Evolutionary conservation across 2,329 filamentous ascomycete genomes (phyloP), one percentile per base, ranked within the genome.

Genomic region (Calonectria hawksworthii): DNA sequence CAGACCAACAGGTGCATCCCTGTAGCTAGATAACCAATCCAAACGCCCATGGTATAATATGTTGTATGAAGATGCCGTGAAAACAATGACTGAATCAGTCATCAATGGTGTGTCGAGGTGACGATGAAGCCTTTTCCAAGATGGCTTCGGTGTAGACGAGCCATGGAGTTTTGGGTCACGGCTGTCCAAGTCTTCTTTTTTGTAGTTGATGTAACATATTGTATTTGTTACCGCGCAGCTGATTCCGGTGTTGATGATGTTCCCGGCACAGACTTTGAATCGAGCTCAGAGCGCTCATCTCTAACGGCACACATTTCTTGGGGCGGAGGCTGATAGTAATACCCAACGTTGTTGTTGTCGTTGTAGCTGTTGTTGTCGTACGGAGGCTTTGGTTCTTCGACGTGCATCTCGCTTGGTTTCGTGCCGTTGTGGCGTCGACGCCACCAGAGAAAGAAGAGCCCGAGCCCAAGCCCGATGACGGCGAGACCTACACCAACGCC

Each of bases 391-490:
- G 59, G 8, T 14, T 72, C 73, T 13, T 52, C 44, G 23, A 28
- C 26, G 13, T 50, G 28, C 54, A 64, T 36, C 38, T 69, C 65
- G 56, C 36, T 26, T 23, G 56, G n/a, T 4, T 28, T 34, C 36
- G 13, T 30, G 47, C 23, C n/a, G 26, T 21, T 63, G 34, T 32
- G 64, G n/a, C 65, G 70, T 8, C 70, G 70, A 14, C 80, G 80
- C 30, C 80, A 80, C 79, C 82, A 82, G 74, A 83, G 73, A 64
- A 84, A 78, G 74, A 84, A 80, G 36, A 76, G 73, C 0, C 64
- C 67, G 16, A 80, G 66, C 13, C 68, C 78, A 30, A 83, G 64
- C 36, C 73, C 78, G 28, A 85, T 68, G 52, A 80, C 76, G 51
- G 72, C 82, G 16, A 84, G 68, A 2, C 75, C 77, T 28, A 78